Evolutionary conservation across 2,329 filamentous ascomycete genomes (phyloP).

Genomic region (Penicillium fuscoglaucum): DNA sequence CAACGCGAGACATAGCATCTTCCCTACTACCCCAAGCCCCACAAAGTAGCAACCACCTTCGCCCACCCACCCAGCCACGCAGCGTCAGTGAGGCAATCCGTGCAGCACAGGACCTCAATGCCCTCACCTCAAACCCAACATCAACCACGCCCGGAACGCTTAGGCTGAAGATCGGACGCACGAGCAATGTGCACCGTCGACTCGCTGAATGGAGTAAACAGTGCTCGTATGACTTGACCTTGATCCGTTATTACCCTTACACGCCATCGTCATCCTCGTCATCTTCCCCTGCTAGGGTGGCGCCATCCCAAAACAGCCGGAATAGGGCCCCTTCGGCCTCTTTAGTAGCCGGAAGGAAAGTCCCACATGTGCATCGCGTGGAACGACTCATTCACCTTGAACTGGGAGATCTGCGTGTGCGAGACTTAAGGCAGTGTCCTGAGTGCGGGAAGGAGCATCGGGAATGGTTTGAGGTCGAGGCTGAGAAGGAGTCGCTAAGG

Average conservation of each 20-base stretch:
- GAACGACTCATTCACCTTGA: slow-evolving; percentile 91
- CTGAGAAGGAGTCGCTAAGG: slow-evolving; percentile 67
- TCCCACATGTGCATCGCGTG: slow-evolving; percentile 82
- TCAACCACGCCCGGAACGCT: slow-evolving; percentile 57
- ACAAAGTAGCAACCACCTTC: slow-evolving; percentile 12
- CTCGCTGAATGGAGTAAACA: slow-evolving; percentile 93
- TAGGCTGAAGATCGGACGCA: slow-evolving; percentile 64
- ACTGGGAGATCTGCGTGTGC: slow-evolving; percentile 61
- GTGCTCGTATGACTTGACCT: slow-evolving; percentile 82
- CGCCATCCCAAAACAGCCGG: neutral
- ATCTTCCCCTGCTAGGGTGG: slow-evolving; percentile 16
- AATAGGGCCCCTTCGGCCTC: slow-evolving; percentile 6
- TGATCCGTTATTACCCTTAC: slow-evolving; percentile 92
- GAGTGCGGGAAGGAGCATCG: slow-evolving; percentile 81
- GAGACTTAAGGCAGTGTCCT: slow-evolving; percentile 63
- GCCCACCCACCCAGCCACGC: slow-evolving; percentile 27
- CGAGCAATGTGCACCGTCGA: slow-evolving; percentile 82
- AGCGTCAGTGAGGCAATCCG: slow-evolving; percentile 41
- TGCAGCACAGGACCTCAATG: slow-evolving; percentile 39
- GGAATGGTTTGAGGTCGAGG: slow-evolving; percentile 94
- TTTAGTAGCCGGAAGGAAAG: slow-evolving; percentile 57
- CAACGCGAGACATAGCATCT: slow-evolving; percentile 60
- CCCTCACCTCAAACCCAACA: slow-evolving; percentile 32
- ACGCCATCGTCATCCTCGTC: slow-evolving; percentile 31
- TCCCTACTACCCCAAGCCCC: slow-evolving; percentile 57